Conservation (phyloP, 768 basidiomycete species). For the Termitomyces sp. region DNA sequence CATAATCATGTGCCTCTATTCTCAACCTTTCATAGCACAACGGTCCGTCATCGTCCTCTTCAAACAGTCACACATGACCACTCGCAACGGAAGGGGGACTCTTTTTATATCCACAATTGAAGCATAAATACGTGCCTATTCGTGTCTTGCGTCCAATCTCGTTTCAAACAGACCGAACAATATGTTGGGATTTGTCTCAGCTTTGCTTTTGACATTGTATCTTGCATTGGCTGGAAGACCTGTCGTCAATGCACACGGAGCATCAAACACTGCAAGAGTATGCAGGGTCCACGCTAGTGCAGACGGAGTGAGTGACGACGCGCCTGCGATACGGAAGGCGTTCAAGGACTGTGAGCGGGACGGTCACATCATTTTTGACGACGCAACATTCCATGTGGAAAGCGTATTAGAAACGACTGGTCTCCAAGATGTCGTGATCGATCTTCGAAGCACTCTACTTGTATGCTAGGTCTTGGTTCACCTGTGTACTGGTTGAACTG, state of each 20-base stretch:
- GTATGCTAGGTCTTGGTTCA: constrained; percentile 14
- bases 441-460: constrained; percentile 28
- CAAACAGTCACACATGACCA: neutral
- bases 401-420: constrained; percentile 26
- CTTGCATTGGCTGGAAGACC: neutral
- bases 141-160: neutral
- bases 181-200: neutral
- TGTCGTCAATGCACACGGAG: neutral
- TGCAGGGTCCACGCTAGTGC: constrained; percentile 16
- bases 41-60: neutral
- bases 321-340: constrained; percentile 17
- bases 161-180: neutral
- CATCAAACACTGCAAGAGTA: neutral
- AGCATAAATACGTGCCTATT: neutral
- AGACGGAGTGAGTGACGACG: constrained; percentile 17
- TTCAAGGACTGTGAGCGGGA: constrained; percentile 12
- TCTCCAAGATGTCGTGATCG: constrained; percentile 24
- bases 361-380: constrained; percentile 21
- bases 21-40: neutral
- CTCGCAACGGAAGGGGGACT: neutral
- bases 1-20: neutral
- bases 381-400: constrained; percentile 28
- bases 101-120: neutral
- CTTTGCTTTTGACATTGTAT: neutral
- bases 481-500: neutral